These are phyloP conservation scores for Pleurotus pulmonarius DNA, from an alignment of 768 basidiomycete genomes.

Conservation along the genomic window DNA sequence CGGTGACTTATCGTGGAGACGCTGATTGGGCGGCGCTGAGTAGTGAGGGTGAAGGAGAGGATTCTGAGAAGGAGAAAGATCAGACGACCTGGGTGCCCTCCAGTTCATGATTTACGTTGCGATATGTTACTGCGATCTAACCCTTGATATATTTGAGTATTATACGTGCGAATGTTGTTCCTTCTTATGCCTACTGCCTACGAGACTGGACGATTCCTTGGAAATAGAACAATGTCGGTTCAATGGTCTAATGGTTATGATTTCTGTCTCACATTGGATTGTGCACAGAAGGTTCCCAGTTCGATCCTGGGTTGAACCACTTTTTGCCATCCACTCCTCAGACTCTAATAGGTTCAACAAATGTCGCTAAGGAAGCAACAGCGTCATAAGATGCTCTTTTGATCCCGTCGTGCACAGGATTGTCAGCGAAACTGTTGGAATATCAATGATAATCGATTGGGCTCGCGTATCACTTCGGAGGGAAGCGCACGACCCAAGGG, in stretches of 20 bases:
- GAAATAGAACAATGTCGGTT: slow-evolving; percentile 21
- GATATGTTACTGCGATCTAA: not conserved
- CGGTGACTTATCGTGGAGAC: slow-evolving; percentile 38
- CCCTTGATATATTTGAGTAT: not conserved
- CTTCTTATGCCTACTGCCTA: not conserved
- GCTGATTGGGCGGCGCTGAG: slow-evolving; percentile 74
- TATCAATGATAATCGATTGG: too few relatives aligned
- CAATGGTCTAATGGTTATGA: slow-evolving; percentile 54
- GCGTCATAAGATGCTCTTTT: too few relatives aligned
- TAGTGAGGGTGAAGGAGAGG: slow-evolving; percentile 53
- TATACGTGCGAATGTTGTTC: not conserved
- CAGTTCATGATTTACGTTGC: not conserved
- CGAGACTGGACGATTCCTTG: not conserved
- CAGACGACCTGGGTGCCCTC: not conserved
- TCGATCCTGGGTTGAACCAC: slow-evolving; percentile 43
- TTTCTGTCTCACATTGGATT: slow-evolving; percentile 29
- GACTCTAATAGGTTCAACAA: too few relatives aligned
- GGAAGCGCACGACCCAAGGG: too few relatives aligned
- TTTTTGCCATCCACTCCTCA: slow-evolving; percentile 16
- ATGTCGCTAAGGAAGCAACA: too few relatives aligned
- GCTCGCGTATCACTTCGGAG: too few relatives aligned
- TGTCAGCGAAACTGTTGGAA: too few relatives aligned
- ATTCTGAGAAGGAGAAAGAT: slow-evolving; percentile 27
- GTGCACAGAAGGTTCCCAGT: slow-evolving; percentile 33
- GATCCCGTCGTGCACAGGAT: too few relatives aligned